phyloP scores from a whole-genome alignment of 371 early-diverging fungal genomes.

The Amoeboaphelidium protococcarum region DNA sequence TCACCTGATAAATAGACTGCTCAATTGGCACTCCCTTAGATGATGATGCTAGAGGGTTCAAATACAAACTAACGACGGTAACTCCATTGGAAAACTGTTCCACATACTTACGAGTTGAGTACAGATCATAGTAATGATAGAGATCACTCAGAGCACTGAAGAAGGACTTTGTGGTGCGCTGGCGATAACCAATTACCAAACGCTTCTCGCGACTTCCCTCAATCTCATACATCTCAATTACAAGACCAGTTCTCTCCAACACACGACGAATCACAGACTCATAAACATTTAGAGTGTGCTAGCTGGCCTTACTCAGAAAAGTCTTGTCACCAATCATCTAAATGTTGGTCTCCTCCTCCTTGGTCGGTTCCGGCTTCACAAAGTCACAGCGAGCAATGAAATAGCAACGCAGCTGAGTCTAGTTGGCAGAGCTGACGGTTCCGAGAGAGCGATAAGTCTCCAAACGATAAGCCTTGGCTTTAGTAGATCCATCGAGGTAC shows the following conservation, averaged over 20 bases:
- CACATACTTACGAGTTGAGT: constrained; percentile 87
- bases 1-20: constrained; percentile 71
- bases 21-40: constrained; percentile 68
- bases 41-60: constrained; percentile 46
- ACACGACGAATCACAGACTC: constrained; percentile 53
- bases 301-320: constrained; percentile 79
- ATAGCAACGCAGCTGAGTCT: constrained; percentile 78
- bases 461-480: constrained; percentile 56
- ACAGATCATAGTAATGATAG: constrained; percentile 90
- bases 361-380: constrained; percentile 43
- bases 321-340: constrained; percentile 56
- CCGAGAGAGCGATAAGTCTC: constrained; percentile 86
- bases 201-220: constrained; percentile 62
- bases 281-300: constrained; percentile 66
- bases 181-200: constrained; percentile 68
- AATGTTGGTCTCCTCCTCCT: constrained; percentile 52
- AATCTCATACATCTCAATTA: constrained; percentile 65
- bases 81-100: constrained; percentile 97
- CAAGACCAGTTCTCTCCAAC: constrained; percentile 68
- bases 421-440: constrained; percentile 46
- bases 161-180: constrained; percentile 72
- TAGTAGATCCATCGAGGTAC: constrained; percentile 50
- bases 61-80: constrained; percentile 72
- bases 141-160: constrained; percentile 86
- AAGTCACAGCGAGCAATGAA: constrained; percentile 78